phyloP scores from a whole-genome alignment of 345 rosid species.

The Pistacia atlantica region DNA sequence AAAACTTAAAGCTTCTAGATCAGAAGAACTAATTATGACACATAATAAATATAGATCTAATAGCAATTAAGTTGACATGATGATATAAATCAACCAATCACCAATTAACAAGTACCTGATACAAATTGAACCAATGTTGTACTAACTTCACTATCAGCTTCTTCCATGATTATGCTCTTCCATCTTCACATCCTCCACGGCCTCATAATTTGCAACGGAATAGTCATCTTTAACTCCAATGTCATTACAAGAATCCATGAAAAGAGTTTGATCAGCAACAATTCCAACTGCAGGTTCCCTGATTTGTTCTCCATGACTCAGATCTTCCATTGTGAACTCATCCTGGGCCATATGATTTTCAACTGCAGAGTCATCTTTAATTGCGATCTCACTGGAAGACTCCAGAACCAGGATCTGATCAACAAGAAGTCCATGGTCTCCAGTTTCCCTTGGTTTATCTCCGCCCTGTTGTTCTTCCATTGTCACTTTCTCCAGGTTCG shows the following conservation, averaged over 20 bases:
- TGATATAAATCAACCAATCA: not conserved
- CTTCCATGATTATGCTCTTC: constrained; percentile 36
- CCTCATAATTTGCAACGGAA: constrained; percentile 23
- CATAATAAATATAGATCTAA: not conserved
- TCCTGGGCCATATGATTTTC: constrained; percentile 26
- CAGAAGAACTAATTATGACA: constrained; percentile 5
- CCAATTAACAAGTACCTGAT: constrained; percentile 31
- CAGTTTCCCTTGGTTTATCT: constrained; percentile 6
- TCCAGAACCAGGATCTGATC: constrained; percentile 24
- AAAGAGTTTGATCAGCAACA: constrained; percentile 20
- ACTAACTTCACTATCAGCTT: constrained; percentile 38
- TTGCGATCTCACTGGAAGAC: constrained; percentile 21
- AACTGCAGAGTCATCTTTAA: constrained; percentile 21
- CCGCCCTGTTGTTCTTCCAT: constrained; percentile 29
- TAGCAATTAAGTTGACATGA: not conserved
- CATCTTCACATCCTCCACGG: constrained; percentile 28
- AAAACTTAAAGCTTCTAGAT: not conserved
- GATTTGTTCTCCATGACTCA: constrained; percentile 28
- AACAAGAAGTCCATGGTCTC: constrained; percentile 18
- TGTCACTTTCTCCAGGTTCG: constrained; percentile 25
- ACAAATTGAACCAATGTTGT: constrained; percentile 18
- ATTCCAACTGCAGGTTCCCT: constrained; percentile 23
- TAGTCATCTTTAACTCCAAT: constrained; percentile 26
- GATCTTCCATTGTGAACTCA: constrained; percentile 31
- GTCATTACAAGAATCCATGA: constrained; percentile 17